Base-by-base conservation (phyloP, 768 basidiomycete genomes). In the Amanita fuliginea region DNA sequence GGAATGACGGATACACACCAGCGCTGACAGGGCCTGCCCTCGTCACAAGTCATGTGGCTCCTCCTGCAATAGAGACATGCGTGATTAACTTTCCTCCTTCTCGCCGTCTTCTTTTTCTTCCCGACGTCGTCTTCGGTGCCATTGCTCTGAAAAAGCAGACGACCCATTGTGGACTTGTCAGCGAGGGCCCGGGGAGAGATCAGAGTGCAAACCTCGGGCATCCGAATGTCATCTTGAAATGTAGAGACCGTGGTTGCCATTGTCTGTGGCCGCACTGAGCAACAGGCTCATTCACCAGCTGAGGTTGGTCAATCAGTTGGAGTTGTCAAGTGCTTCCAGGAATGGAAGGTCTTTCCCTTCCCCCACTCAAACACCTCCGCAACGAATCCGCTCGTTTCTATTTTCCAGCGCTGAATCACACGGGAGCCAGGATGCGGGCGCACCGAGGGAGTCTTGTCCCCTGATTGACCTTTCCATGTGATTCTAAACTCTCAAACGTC, bases 31-130 rank as follows among this genome's bases (percentile, higher is more conserved):
- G 93, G 93, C 33, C 86, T 70, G 14, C 86, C 86, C 58, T 89
- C 88, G 61, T 90, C 88, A 68, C 88, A 90, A 6, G 86, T 88
- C 87, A 91, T 88, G 77, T 88, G 87, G 72, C 88, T 91, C 53
- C 89, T 72, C 61, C 91, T 75, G 67, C 92, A 96, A 64, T 94
- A 96, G 37, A 96, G 69, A 62, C 92, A 96, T 4, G 93, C 92
- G 67, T 93, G 90, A 63, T 90, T 90, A 51, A 90, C 88, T 63
- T 93, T 93, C 49, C 88, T 70, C 54, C 89, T 69, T 66, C 86
- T 88, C 9, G 78, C 59, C 14, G 67, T 65, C 57, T 77, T 76
- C 64, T 75, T 72, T 59, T 72, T 73, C 57, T 70, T 72, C 2
- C 65, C 65, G 9, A 54, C 60, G 39, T 69, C 70, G 22, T 72